Base-by-base conservation (phyloP, 129 eudicot species). In the Centrapalus pauciflorus region DNA sequence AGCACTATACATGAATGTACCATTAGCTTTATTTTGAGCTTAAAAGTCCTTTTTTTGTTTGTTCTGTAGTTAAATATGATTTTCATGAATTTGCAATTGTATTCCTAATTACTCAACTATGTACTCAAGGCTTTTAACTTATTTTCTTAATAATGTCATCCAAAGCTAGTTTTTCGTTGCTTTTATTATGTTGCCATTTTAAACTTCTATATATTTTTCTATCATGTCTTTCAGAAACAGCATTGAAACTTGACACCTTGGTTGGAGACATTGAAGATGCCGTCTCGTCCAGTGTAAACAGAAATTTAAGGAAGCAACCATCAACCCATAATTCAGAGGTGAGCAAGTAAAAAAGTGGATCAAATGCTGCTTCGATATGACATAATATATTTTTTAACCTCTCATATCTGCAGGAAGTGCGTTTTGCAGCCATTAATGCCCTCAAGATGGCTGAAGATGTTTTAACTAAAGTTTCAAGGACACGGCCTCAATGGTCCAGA, bases 261-360 rank as follows among this genome's bases (percentile, higher is more conserved):
- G 95, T 93, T 45, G 99, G 99, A 13, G 93, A 93, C 64, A 72
- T 89, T 55, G 99, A 93, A 82, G 99, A 93, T 78, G 89, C 95
- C 35, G 99, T 93, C 40, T 84, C 99, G 7, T 84, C 82, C 11
- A 69, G 76, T 63, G 79, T 88, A 64, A 85, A 78, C 48, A 76
- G 71, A 82, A 92, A 81, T 43, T 38, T 86, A 30, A 77, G 84
- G 70, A 79, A 80, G 55, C 83, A 75, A 41, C 81, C 83, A 32
- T 82, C 82, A 29, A 33, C 69, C 30, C 79, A 69, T 14, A 80
- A 58, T 72, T 73, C 84, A 24, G 84, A 86, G 87, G 99, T 88
- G 66, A 81, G 73, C 59, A 55, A 66, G 50, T 40, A 51, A 24
- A 45, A 21, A 19, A 25, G 29, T 63, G 35, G 11, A 41, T 32